Evolutionary conservation across 768 basidiomycete genomes (phyloP), one percentile per base, ranked within the genome.

Genomic region (Termitomyces sp.): DNA sequence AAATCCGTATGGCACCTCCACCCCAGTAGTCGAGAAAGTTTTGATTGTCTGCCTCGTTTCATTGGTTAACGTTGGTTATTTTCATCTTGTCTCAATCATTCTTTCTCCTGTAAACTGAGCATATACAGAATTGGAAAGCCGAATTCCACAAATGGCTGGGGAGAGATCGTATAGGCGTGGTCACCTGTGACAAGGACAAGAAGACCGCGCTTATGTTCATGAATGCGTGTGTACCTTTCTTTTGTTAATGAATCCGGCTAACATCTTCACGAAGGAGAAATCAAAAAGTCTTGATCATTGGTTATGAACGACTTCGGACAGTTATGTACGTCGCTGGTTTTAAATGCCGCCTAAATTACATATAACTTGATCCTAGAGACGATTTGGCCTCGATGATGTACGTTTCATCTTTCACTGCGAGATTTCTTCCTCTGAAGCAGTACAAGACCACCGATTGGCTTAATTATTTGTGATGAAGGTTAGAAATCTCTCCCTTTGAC

Each of bases 381-480:
- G 84, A 89, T 48, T 73, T 91, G 53, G 73, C 80, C 13, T 84
- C 78, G 62, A 89, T 88, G 86, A 76, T 83, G 90, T 89, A 70
- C 68, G 86, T 62, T 55, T 16, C 0, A 3, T 55, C 28, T 13
- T 33, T 49, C 36, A 7, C 33, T 15, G 7, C 7, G 16, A 2
- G 5, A 50, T 49, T 13, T 42, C 61, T 5, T 63, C 35, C 58
- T 58, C 32, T 64, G 16, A 62, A 60, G 38, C 40, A 20, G 49
- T 24, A 40, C 7, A 63, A 93, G 92, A 54, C 96, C 96, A 20
- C 90, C 92, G 0, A 92, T 99, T 63, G 97, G 92, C 8, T 76
- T 99, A 4, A 90, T 99, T 63, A 80, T 99, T 22, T 98, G 96
- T 66, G 97, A 99, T 69, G 97, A 99, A 84, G 96, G 95, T 84